Conservation (phyloP, 768 basidiomycete genomes). For the Lanmaoa rubissima region DNA sequence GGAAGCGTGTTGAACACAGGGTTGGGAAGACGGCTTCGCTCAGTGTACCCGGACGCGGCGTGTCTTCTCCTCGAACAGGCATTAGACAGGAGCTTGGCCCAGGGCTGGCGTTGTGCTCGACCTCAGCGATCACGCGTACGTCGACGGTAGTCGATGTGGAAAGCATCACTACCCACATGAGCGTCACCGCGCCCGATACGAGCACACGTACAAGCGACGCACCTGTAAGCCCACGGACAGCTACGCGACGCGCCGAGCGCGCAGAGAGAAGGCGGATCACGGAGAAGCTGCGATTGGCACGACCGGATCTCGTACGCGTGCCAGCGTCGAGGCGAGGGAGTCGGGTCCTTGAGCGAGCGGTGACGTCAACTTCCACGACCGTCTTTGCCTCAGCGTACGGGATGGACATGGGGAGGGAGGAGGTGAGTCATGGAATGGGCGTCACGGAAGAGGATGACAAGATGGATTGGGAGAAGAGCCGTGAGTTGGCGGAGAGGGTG, state of each 20-base stretch:
- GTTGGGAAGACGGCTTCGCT: slow-evolving; percentile 6
- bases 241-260: slow-evolving; percentile 17
- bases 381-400: background rate
- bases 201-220: background rate
- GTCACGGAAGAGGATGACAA: slow-evolving; percentile 7
- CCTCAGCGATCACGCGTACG: background rate
- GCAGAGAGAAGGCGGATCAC: slow-evolving; percentile 28
- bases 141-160: background rate
- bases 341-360: background rate
- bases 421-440: background rate
- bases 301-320: slow-evolving; percentile 38
- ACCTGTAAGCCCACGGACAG: slow-evolving; percentile 18
- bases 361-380: background rate
- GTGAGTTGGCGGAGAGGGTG: slow-evolving; percentile 21
- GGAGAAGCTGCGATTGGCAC: slow-evolving; percentile 42
- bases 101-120: background rate
- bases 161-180: background rate
- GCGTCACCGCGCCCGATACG: background rate
- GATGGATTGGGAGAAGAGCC: slow-evolving; percentile 31
- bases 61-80: background rate
- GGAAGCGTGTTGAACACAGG: slow-evolving; percentile 9
- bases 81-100: background rate
- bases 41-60: background rate
- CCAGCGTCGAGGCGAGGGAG: slow-evolving; percentile 24
- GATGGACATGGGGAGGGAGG: background rate